These are phyloP conservation scores for Leccinum subspadiceum DNA, from an alignment of 1,284 basidiomycete genomes.

Conservation along the genomic window DNA sequence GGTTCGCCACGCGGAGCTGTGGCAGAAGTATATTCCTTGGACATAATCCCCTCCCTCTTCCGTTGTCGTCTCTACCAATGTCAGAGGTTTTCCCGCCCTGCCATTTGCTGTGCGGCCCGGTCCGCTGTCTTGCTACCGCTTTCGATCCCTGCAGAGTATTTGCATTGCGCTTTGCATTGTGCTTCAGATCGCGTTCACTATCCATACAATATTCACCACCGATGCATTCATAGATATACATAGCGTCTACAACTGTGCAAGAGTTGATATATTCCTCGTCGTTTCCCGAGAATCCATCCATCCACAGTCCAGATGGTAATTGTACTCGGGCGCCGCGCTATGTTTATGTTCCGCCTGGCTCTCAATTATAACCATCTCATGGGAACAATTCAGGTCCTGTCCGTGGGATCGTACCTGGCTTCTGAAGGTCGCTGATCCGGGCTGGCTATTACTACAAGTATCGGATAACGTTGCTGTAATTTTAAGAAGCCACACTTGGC, in stretches of 20 bases:
- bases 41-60: background rate
- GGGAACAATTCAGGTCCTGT: background rate
- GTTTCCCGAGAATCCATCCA: background rate
- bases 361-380: background rate
- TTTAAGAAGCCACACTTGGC: background rate
- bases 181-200: conserved; percentile 3
- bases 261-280: background rate
- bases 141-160: background rate
- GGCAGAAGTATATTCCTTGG: conserved; percentile 7
- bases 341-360: background rate
- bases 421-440: background rate
- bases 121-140: background rate
- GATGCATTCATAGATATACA: conserved; percentile 13
- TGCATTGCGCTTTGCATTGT: background rate
- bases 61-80: background rate
- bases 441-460: background rate
- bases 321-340: background rate
- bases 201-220: conserved; percentile 1
- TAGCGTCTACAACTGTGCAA: conserved; percentile 3
- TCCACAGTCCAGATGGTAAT: background rate
- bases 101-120: background rate
- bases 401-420: background rate
- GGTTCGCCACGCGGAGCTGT: background rate
- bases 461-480: background rate
- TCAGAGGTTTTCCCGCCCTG: background rate